phyloP scores from a whole-genome alignment of 1,284 basidiomycete genomes.

The Vanrija pseudolonga region DNA sequence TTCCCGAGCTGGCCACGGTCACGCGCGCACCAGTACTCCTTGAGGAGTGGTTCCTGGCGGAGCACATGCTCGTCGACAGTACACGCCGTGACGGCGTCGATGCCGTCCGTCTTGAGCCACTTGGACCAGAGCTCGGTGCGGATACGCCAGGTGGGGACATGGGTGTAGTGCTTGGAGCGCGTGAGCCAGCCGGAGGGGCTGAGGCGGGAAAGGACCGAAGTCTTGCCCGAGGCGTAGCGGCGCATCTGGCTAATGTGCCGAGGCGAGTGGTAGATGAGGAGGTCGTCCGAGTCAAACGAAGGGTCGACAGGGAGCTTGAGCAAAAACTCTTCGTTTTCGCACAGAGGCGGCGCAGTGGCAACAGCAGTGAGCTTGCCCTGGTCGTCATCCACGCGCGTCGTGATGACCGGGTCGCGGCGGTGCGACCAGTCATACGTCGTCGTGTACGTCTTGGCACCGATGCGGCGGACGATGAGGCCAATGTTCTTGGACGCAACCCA shows the following conservation, averaged over 20 bases:
- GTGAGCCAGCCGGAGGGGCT: neutral
- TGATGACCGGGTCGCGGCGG: slow-evolving; percentile 6
- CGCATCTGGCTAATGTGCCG: slow-evolving; percentile 6
- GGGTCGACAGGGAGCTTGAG: slow-evolving; percentile 3
- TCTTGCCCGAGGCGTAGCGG: neutral
- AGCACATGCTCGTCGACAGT: slow-evolving; percentile 12
- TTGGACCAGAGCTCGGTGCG: slow-evolving; percentile 12
- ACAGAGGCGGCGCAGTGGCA: neutral
- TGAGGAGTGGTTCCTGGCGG: slow-evolving; percentile 7
- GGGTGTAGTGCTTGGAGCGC: neutral
- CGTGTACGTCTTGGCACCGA: slow-evolving; percentile 2
- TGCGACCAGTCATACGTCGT: slow-evolving; percentile 8
- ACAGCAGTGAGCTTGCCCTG: slow-evolving; percentile 1
- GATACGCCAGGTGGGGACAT: slow-evolving; percentile 4
- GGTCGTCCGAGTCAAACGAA: slow-evolving; percentile 7
- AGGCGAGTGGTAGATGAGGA: slow-evolving; percentile 2
- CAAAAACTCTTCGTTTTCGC: neutral
- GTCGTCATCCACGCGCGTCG: slow-evolving; percentile 5
- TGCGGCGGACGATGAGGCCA: slow-evolving; percentile 4
- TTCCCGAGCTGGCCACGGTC: slow-evolving; percentile 4
- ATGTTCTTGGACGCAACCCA: slow-evolving; percentile 10
- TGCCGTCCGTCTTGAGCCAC: slow-evolving; percentile 4
- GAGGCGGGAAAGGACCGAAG: neutral
- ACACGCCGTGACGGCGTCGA: slow-evolving; percentile 12
- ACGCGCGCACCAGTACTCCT: slow-evolving; percentile 7